Conservation (phyloP, 2,329 filamentous ascomycete genomes). For the Graphilbum fragrans region DNA sequence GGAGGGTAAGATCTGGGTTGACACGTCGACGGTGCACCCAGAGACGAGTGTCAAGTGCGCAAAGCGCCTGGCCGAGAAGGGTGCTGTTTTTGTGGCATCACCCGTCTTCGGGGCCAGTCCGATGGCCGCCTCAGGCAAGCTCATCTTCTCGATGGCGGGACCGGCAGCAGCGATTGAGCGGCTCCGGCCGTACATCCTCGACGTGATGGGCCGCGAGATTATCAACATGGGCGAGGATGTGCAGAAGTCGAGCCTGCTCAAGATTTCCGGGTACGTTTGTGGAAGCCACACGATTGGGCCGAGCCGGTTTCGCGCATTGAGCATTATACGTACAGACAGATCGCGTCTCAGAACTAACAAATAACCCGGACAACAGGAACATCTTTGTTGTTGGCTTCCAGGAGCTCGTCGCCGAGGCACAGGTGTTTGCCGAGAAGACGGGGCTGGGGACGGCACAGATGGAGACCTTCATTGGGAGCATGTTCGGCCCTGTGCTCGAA, state of each 20-base stretch:
- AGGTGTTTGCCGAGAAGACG: slow-evolving; percentile 5
- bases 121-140: neutral
- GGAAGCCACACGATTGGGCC: too few species aligned
- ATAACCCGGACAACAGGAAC: neutral
- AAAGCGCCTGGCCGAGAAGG: neutral
- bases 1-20: slow-evolving; percentile 2
- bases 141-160: slow-evolving; percentile 2
- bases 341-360: neutral
- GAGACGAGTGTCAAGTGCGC: neutral
- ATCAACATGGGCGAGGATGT: slow-evolving; percentile 5
- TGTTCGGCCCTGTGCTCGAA: slow-evolving; percentile 3
- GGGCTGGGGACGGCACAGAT: slow-evolving; percentile 1
- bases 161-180: neutral
- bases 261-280: slow-evolving; percentile 1
- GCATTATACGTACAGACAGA: too few species aligned
- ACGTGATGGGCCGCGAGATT: slow-evolving; percentile 1
- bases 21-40: slow-evolving; percentile 3
- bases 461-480: neutral
- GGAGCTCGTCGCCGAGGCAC: slow-evolving; percentile 2
- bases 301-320: too few species aligned
- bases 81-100: slow-evolving; percentile 2
- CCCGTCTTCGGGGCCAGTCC: slow-evolving; percentile 4
- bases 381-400: slow-evolving; percentile 1
- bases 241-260: slow-evolving; percentile 3
- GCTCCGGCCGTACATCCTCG: neutral